Conservation (phyloP, 441 rosid species). For the Corymbia citriodora region DNA sequence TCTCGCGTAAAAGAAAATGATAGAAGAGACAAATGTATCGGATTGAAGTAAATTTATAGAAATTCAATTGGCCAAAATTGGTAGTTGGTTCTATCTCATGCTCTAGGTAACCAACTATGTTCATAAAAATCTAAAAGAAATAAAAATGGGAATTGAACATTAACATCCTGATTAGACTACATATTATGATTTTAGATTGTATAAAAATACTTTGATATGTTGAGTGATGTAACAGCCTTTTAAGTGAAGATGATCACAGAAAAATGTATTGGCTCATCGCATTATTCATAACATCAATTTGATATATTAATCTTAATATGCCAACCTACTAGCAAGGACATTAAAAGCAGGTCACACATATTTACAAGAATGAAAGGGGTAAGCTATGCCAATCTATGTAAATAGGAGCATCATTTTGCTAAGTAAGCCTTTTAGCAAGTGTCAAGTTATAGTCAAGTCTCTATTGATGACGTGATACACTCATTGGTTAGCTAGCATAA, state of each 20-base stretch:
- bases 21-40: too few species aligned
- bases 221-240: neutral
- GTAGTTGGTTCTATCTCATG: neutral
- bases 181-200: neutral
- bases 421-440: accelerated
- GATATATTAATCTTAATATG: neutral
- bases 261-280: accelerated
- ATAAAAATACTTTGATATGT: neutral
- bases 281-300: neutral
- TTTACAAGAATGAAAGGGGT: neutral
- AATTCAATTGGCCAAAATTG: neutral
- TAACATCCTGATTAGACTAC: neutral
- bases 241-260: accelerated
- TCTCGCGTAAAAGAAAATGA: neutral
- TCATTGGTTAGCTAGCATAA: neutral
- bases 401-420: neutral
- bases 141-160: neutral
- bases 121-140: accelerated
- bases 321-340: neutral
- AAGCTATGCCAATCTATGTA: neutral
- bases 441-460: neutral
- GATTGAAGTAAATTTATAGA: accelerated
- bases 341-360: accelerated
- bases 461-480: accelerated
- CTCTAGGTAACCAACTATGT: neutral